phyloP scores from a whole-genome alignment of 257 asterid genomes.

The Orobanche coerulescens region DNA sequence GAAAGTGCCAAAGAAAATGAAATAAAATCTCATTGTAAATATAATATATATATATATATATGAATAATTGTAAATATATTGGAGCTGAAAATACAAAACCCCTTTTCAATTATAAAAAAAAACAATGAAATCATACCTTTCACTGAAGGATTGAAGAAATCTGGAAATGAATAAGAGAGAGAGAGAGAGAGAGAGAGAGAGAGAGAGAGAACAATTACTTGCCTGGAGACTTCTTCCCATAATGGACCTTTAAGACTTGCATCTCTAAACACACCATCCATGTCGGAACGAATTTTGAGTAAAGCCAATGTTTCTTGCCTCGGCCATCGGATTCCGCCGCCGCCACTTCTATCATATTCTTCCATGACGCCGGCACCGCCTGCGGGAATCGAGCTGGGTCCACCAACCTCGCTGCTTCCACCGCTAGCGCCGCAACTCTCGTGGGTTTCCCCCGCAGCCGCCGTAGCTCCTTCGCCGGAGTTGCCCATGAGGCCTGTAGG shows the following conservation, averaged over 20 bases:
- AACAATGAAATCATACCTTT: slow-evolving; percentile 18
- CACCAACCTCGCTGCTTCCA: slow-evolving; percentile 57
- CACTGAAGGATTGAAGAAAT: too few relatives aligned
- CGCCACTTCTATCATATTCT: slow-evolving; percentile 41
- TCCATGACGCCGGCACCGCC: slow-evolving; percentile 33
- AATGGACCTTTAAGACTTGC: slow-evolving; percentile 92
- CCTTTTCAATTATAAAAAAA: slow-evolving; percentile 19
- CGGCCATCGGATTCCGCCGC: slow-evolving; percentile 88
- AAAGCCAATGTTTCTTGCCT: slow-evolving; percentile 84
- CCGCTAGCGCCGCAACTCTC: slow-evolving; percentile 71
- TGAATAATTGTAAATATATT: too few relatives aligned
- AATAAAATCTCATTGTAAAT: too few relatives aligned
- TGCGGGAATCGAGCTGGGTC: slow-evolving; percentile 19
- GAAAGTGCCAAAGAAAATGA: slow-evolving; percentile 39
- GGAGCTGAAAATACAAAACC: slow-evolving; percentile 28
- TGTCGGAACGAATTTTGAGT: slow-evolving; percentile 77
- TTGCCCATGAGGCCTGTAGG: slow-evolving; percentile 26
- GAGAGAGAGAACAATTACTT: neutral
- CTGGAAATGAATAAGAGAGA: too few relatives aligned
- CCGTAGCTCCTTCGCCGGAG: slow-evolving; percentile 22
- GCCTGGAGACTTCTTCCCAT: slow-evolving; percentile 98
- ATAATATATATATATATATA: too few relatives aligned
- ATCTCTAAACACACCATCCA: slow-evolving; percentile 75
- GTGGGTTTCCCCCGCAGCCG: slow-evolving; percentile 29
- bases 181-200: too few relatives aligned